Conservation (phyloP, 2,329 filamentous ascomycete genomes). For the Exophiala bonariae region DNA sequence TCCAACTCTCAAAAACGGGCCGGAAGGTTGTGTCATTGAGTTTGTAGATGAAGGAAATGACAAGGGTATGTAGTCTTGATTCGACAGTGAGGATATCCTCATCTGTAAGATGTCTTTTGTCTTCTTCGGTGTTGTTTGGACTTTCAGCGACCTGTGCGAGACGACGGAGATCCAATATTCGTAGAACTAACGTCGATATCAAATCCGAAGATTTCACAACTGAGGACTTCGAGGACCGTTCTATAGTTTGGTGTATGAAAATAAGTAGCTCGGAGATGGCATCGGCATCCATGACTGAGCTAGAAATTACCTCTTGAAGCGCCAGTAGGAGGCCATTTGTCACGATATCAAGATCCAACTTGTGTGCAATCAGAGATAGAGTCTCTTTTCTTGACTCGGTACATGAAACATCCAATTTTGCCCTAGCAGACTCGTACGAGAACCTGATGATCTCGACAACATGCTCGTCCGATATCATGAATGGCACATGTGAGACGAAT, state of each 20-base stretch:
- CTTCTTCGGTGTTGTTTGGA: slow-evolving; percentile 19
- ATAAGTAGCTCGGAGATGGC: slow-evolving; percentile 13
- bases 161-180: slow-evolving; percentile 52
- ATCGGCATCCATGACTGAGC: slow-evolving; percentile 62
- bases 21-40: slow-evolving; percentile 92
- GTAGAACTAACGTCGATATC: slow-evolving; percentile 63
- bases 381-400: slow-evolving; percentile 68
- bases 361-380: slow-evolving; percentile 71
- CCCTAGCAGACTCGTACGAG: slow-evolving; percentile 43
- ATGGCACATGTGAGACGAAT: slow-evolving; percentile 79
- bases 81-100: slow-evolving; percentile 61
- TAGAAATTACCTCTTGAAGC: slow-evolving; percentile 64
- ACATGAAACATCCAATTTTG: slow-evolving; percentile 41
- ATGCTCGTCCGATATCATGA: slow-evolving; percentile 78
- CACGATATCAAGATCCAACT: slow-evolving; percentile 74
- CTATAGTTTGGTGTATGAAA: slow-evolving; percentile 41
- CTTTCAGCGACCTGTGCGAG: slow-evolving; percentile 28
- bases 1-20: slow-evolving; percentile 81
- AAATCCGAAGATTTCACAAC: slow-evolving; percentile 73
- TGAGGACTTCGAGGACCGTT: slow-evolving; percentile 70
- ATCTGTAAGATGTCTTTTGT: slow-evolving; percentile 42
- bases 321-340: slow-evolving; percentile 72
- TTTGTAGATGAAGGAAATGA: slow-evolving; percentile 92
- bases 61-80: slow-evolving; percentile 64
- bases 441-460: slow-evolving; percentile 70